A percentile compares a stretch with the other conserved stretches of the same genome.
Conservation (phyloP, 2,329 filamentous ascomycete species). For the Didymella arachidicola region DNA sequence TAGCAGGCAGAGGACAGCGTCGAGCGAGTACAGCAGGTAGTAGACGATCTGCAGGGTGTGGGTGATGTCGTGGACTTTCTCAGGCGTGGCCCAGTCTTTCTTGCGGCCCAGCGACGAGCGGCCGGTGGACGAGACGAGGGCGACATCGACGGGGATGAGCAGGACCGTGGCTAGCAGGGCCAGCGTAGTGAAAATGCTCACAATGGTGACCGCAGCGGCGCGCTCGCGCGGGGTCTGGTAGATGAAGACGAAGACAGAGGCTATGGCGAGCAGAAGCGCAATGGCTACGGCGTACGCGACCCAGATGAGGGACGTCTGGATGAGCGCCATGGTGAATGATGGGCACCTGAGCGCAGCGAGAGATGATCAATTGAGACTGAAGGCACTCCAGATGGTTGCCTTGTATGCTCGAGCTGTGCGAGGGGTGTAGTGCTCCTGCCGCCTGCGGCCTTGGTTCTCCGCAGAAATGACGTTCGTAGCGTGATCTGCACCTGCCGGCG, state of each 20-base stretch:
- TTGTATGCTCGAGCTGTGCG: background rate
- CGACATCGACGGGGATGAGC: conserved; percentile 92
- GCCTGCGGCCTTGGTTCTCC: conserved; percentile 7
- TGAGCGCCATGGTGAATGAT: conserved; percentile 64
- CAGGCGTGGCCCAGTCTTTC: conserved; percentile 93
- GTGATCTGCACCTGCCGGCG: conserved; percentile 4
- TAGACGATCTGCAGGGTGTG: conserved; percentile 87
- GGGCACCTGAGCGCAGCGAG: too few species aligned
- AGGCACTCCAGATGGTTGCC: background rate
- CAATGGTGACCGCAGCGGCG: conserved; percentile 78
- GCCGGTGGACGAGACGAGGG: conserved; percentile 88
- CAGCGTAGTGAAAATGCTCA: conserved; percentile 87
- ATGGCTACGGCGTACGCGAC: conserved; percentile 87
- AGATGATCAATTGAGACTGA: background rate
- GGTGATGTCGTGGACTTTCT: conserved; percentile 78
- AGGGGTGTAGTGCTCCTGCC: background rate
- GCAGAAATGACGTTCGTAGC: conserved; percentile 11
- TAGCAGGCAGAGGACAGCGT: conserved; percentile 86
- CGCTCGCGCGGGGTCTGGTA: conserved; percentile 92
- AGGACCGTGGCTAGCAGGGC: conserved; percentile 90
- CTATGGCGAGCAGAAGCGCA: conserved; percentile 75
- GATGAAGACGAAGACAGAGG: conserved; percentile 85
- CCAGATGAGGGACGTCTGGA: conserved; percentile 94
- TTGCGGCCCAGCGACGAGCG: conserved; percentile 78
- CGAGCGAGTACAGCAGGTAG: conserved; percentile 89